Conservation (phyloP, 495 filamentous ascomycete species). For the Aspergillus wentii region DNA sequence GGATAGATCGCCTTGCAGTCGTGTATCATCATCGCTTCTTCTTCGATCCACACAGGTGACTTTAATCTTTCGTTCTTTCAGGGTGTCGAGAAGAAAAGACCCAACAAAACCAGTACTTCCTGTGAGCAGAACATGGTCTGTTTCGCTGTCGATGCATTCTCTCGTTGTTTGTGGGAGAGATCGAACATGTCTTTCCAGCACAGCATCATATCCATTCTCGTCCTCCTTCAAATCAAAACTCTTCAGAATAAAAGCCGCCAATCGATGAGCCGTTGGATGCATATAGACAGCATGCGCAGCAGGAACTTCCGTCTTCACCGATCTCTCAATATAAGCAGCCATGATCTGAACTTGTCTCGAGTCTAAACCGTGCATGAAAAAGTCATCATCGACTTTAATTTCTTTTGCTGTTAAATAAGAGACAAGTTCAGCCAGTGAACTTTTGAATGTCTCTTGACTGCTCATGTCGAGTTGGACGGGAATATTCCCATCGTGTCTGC, state of each 20-base stretch:
- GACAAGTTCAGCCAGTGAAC: not conserved
- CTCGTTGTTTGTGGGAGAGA: slow-evolving; percentile 16
- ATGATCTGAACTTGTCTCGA: slow-evolving; percentile 8
- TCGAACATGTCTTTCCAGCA: slow-evolving; percentile 3
- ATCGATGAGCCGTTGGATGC: slow-evolving; percentile 5
- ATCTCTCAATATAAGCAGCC: not conserved
- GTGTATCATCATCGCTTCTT: not conserved
- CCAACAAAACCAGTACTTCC: slow-evolving; percentile 52
- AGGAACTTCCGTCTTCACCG: not conserved
- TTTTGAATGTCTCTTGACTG: not conserved
- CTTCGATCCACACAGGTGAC: slow-evolving; percentile 49
- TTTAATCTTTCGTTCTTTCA: slow-evolving; percentile 32
- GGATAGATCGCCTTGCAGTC: slow-evolving; percentile 40
- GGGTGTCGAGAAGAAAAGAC: slow-evolving; percentile 42
- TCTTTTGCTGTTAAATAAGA: not conserved
- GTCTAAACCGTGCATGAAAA: slow-evolving; percentile 7
- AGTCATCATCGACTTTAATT: slow-evolving; percentile 3
- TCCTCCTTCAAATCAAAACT: too few species aligned
- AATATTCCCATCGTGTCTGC: too few species aligned
- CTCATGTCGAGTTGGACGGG: slow-evolving; percentile 3
- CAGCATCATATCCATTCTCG: not conserved
- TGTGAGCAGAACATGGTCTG: slow-evolving; percentile 41
- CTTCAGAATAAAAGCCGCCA: slow-evolving; percentile 2
- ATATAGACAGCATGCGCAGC: slow-evolving; percentile 6
- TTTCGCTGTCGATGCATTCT: too few species aligned